Base-by-base conservation (phyloP, 1,139 yeast species). In the Lodderomyces orthopsilosis region DNA sequence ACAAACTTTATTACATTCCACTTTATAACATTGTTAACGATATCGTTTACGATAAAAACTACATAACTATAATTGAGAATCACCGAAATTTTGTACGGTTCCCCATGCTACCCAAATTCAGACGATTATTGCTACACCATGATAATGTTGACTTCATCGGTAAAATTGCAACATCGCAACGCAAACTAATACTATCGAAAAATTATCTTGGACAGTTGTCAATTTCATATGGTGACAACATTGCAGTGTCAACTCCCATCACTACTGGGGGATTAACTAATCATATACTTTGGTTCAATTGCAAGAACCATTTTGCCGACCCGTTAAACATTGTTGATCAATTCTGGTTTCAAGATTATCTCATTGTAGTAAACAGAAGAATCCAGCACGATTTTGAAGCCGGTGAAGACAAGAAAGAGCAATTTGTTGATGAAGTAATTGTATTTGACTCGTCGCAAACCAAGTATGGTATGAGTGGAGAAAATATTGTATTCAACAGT, bases 271-370 rank as follows among this genome's bases (percentile, higher is more conserved):
- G 50, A 15, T 60, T 60, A 28, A 49, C 55, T 10, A 65, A 67
- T 47, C 77, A 72, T 45, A 52, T 67, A 4, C 49, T 71, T 12
- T 73, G 78, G 78, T 71, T 62, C 49, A 66, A 66, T 46, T 70
- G 69, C 44, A 59, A 58, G 34, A 66, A 68, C 47, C 63, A 61
- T 47, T 62, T 59, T 37, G 53, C 64, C 44, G 74, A 67, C 33
- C 46, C 62, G 2, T 55, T 70, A 45, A 70, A 70, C 43, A 62
- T 73, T 5, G 54, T 66, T 1, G 49, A 61, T 41, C 75, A 70
- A 42, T 57, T 69, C 40, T 68, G 71, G 70, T 65, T 59, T 46
- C 54, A 56, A 28, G 68, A 65, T 49, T 68, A 58, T 46, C 52
- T 73, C 46, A 55, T 73, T 5, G 40, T 70, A 10, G 54, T 73